phyloP scores from a whole-genome alignment of 2,329 filamentous ascomycete genomes.

The Pleomassaria siparia region DNA sequence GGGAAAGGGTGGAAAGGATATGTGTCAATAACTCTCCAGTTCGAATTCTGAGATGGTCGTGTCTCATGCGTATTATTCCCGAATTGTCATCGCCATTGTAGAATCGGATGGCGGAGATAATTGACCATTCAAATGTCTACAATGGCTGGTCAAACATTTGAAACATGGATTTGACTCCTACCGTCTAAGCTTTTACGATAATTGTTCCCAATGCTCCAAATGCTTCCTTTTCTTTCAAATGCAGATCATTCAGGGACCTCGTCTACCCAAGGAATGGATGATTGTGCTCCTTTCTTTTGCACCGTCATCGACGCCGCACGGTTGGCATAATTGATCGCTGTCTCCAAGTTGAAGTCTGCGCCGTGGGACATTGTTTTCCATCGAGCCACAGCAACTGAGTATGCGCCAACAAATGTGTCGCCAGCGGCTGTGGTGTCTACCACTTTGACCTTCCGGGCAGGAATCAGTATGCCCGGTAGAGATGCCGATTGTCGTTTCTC shows the following conservation, averaged over 20 bases:
- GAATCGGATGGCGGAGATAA: too few relatives aligned
- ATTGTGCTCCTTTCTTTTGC: conserved; percentile 65
- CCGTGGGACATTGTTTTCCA: conserved; percentile 46
- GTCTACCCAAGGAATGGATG: conserved; percentile 66
- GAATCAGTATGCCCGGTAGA: conserved; percentile 50
- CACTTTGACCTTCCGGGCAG: conserved; percentile 71
- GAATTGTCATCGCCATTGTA: too few relatives aligned
- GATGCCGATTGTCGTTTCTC: conserved; percentile 47
- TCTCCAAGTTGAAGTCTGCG: conserved; percentile 53
- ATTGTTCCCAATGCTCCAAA: neutral
- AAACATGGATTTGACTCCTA: neutral
- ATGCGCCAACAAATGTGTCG: conserved; percentile 90
- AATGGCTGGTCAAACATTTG: too few relatives aligned
- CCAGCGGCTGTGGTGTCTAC: conserved; percentile 93
- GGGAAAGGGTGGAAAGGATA: too few relatives aligned
- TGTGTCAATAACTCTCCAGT: too few relatives aligned
- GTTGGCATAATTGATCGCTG: conserved; percentile 63
- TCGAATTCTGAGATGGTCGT: too few relatives aligned
- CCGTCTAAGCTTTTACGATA: neutral
- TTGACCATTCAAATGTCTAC: too few relatives aligned
- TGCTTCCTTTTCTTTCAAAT: neutral
- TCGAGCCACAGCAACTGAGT: conserved; percentile 70
- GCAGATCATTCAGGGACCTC: conserved; percentile 45
- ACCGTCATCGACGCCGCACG: conserved; percentile 67
- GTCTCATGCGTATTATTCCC: too few relatives aligned